phyloP scores from a whole-genome alignment of 2,329 filamentous ascomycete species.

The Raffaelea albimanens region DNA sequence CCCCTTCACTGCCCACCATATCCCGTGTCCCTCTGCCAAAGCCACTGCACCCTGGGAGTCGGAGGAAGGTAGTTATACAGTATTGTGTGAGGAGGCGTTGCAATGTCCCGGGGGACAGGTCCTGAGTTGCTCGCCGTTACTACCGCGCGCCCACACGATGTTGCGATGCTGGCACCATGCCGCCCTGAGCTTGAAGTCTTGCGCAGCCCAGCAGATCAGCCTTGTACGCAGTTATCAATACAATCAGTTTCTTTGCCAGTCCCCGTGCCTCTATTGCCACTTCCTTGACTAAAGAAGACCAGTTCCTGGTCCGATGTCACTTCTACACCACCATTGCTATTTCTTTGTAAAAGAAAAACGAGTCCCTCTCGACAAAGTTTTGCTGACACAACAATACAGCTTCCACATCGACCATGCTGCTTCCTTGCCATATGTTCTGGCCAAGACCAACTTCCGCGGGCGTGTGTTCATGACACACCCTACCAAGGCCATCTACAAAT shows the following conservation, averaged over 20 bases:
- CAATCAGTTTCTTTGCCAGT: conserved; percentile 10
- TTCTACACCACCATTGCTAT: no score
- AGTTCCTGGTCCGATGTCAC: no score
- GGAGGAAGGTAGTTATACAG: no score
- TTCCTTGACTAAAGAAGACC: neutral
- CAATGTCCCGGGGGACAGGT: no score
- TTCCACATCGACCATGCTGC: conserved; percentile 99
- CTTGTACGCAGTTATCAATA: conserved; percentile 20
- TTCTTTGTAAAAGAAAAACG: no score
- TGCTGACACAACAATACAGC: conserved; percentile 39
- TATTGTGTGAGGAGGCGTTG: no score
- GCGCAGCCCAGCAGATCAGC: neutral
- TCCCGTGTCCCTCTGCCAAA: neutral
- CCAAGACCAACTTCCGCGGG: conserved; percentile 95
- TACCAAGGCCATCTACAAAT: conserved; percentile 99
- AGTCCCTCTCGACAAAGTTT: neutral
- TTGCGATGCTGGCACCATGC: neutral
- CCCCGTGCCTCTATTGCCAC: neutral
- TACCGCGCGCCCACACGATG: no score
- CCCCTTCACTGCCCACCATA: neutral
- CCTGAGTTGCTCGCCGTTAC: no score
- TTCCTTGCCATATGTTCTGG: conserved; percentile 91
- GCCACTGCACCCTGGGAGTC: no score
- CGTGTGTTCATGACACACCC: conserved; percentile 99
- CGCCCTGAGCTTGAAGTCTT: no score